phyloP scores from a whole-genome alignment of 2,329 filamentous ascomycete species.

The Penicillium crustosum region DNA sequence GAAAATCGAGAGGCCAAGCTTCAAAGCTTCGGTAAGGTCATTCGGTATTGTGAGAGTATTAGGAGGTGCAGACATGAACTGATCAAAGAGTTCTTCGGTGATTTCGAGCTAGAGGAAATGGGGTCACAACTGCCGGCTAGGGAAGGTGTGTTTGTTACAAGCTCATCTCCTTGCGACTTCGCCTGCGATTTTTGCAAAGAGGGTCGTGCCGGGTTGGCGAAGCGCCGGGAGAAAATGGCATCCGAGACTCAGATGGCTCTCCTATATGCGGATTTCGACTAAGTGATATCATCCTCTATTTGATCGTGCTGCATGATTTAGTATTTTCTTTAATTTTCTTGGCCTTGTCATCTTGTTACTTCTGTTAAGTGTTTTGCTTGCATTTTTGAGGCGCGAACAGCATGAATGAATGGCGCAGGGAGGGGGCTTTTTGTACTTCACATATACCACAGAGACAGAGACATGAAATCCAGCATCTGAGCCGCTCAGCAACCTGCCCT shows the following conservation, averaged over 20 bases:
- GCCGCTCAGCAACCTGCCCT: not conserved
- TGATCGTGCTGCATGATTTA: not conserved
- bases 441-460: not conserved
- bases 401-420: not conserved
- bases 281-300: not conserved
- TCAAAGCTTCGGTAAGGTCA: slow-evolving; percentile 66
- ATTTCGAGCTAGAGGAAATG: slow-evolving; percentile 46
- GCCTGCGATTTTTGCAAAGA: slow-evolving; percentile 81
- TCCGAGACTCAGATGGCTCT: slow-evolving; percentile 16
- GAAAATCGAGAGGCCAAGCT: slow-evolving; percentile 49
- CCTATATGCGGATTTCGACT: slow-evolving; percentile 7
- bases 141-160: slow-evolving; percentile 1
- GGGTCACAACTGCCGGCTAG: slow-evolving; percentile 22
- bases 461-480: not conserved
- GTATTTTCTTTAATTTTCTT: not conserved
- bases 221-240: slow-evolving; percentile 50
- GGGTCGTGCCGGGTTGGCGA: slow-evolving; percentile 54
- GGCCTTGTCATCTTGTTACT: not conserved
- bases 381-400: not conserved
- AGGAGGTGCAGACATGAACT: slow-evolving; percentile 70
- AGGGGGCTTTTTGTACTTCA: not conserved
- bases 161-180: slow-evolving; percentile 62
- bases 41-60: slow-evolving; percentile 78
- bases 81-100: slow-evolving; percentile 77
- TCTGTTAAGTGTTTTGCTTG: not conserved